phyloP scores from a whole-genome alignment of 768 basidiomycete species.

The Daedaleopsis sinensis region DNA sequence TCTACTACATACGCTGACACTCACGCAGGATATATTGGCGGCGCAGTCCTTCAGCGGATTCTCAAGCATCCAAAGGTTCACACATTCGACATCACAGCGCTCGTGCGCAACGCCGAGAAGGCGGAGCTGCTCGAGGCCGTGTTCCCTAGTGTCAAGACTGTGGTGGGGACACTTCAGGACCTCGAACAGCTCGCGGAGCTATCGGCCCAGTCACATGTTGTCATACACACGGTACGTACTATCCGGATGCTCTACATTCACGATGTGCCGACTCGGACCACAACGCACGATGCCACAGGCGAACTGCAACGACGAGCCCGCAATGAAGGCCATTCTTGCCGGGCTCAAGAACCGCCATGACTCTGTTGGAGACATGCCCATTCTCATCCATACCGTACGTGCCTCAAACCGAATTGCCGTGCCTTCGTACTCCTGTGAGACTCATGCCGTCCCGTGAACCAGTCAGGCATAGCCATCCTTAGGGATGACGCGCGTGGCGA shows the following conservation, averaged over 20 bases:
- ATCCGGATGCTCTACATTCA: too few relatives aligned
- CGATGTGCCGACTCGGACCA: too few relatives aligned
- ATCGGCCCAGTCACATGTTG: slow-evolving; percentile 45
- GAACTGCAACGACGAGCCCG: slow-evolving; percentile 48
- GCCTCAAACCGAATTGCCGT: too few relatives aligned
- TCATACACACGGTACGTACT: slow-evolving; percentile 16
- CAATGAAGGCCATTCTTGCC: slow-evolving; percentile 48
- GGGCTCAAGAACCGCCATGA: slow-evolving; percentile 52
- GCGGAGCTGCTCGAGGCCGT: slow-evolving; percentile 17
- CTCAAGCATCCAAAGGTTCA: slow-evolving; percentile 44
- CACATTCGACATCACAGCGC: slow-evolving; percentile 45
- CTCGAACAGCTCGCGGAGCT: slow-evolving; percentile 37
- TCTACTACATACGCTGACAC: background rate
- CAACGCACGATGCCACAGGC: too few relatives aligned
- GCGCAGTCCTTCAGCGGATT: slow-evolving; percentile 51
- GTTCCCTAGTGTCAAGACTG: slow-evolving; percentile 17
- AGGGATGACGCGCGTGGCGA: slow-evolving; percentile 48
- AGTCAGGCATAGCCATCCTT: slow-evolving; percentile 40
- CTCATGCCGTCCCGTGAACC: too few relatives aligned
- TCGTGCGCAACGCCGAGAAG: slow-evolving; percentile 48
- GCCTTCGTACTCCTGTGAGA: too few relatives aligned
- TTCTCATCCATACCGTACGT: slow-evolving; percentile 64
- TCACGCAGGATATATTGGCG: slow-evolving; percentile 36
- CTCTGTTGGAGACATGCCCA: slow-evolving; percentile 43
- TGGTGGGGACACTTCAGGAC: slow-evolving; percentile 32